Evolutionary conservation across 2,329 filamentous ascomycete species (phyloP), one percentile per base, ranked within the genome.

Genomic region (Phialocephala sp.): DNA sequence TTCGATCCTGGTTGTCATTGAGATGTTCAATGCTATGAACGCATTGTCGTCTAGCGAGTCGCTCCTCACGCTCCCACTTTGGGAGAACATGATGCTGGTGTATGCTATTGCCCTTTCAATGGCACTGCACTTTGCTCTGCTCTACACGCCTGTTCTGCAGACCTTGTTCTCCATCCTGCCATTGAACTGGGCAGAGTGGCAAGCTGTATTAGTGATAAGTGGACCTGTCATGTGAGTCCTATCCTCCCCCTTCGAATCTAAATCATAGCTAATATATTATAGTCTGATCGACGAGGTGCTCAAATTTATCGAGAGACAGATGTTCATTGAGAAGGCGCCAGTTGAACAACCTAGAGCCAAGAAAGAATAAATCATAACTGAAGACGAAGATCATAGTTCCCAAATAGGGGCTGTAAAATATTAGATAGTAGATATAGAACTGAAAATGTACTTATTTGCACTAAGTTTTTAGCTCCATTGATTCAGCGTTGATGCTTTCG

Each of bases 21-120:
- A 99, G 82, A 99, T 99, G 95, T 87, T 99, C 77, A 99, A 99
- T 80, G 95, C 95, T 73, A 94, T 98, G 91, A 99, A 99, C 77
- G 95, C 94, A 0, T 86, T 99, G 37, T 97, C 93, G 1, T 97
- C 93, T 0, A 97, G 92, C 79, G 95, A 99, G 80, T 97, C 92
- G 18, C 88, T 99, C 14, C 80, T 99, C 63, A 97, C 94, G 1
- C 87, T 99, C 68, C 94, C 94, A 11, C 83, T 99, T n/a, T 97
- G 94, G 94, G 88, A 94, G 77, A 99, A 99, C 82, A 95, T 97
- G 90, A 95, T 97, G 85, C 89, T 99, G 20, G 92, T 99, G 63
- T 97, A 97, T 74, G 96, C 95, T 68, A 97, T 99, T 76, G 84
- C 86, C 12, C 83, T 99, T 69, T 97, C 92, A 45, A 99, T 99